Conservation (phyloP, 2,329 filamentous ascomycete genomes). For the Trichoderma afroharzianum region DNA sequence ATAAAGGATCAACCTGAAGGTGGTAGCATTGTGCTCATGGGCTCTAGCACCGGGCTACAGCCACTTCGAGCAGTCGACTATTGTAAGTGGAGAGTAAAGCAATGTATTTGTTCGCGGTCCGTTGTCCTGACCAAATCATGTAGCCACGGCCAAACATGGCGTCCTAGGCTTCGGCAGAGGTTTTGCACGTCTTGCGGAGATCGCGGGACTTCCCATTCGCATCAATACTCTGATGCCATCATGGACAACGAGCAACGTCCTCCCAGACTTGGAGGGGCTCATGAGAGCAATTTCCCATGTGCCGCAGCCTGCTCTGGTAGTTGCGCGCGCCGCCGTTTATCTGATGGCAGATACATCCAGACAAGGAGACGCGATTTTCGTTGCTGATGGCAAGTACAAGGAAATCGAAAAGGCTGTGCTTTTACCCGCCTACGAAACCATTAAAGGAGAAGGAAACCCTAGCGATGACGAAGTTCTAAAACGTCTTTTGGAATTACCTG, state of each 20-base stretch:
- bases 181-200: background rate
- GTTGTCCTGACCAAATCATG: background rate
- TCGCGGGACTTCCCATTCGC: constrained; percentile 10
- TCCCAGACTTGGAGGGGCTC: constrained; percentile 3
- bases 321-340: constrained; percentile 7
- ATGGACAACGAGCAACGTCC: constrained; percentile 13
- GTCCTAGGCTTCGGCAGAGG: constrained; percentile 8
- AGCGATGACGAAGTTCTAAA: constrained; percentile 5
- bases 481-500: background rate
- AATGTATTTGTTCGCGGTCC: background rate
- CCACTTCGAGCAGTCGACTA: constrained; percentile 12
- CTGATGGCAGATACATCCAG: background rate
- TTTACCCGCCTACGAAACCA: background rate
- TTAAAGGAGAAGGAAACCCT: background rate
- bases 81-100: background rate
- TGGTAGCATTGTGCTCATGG: constrained; percentile 8
- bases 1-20: constrained; percentile 11
- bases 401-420: constrained; percentile 6
- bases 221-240: constrained; percentile 12
- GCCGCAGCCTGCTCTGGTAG: constrained; percentile 1
- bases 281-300: constrained; percentile 1
- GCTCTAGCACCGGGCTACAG: constrained; percentile 6
- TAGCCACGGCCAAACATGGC: constrained; percentile 8
- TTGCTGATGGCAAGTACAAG: constrained; percentile 7
- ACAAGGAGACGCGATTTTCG: background rate